Evolutionary conservation across 78 protist genomes (phyloP).

Genomic region (Trichosphaerium sp.): DNA sequence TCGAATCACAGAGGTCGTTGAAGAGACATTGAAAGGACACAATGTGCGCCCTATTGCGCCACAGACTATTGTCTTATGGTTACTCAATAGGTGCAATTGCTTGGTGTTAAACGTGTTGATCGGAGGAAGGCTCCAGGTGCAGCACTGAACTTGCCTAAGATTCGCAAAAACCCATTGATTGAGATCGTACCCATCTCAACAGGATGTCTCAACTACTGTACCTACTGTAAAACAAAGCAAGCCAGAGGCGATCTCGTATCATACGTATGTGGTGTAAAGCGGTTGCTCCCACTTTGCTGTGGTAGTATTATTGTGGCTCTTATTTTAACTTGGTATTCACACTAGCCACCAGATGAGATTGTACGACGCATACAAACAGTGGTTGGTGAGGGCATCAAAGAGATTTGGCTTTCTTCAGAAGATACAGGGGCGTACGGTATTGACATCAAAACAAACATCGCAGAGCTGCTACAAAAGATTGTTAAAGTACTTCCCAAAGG

Average conservation of each 20-base stretch:
- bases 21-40: slow-evolving; percentile 34
- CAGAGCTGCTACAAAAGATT: slow-evolving; percentile 9
- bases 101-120: too few species aligned
- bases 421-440: slow-evolving; percentile 63
- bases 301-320: neutral
- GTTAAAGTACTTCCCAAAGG: slow-evolving; percentile 29
- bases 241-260: slow-evolving; percentile 51
- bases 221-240: slow-evolving; percentile 68
- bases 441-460: slow-evolving; percentile 19
- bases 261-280: too few species aligned
- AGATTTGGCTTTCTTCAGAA: slow-evolving; percentile 60
- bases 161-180: slow-evolving; percentile 38
- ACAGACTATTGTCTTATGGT: too few species aligned
- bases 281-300: neutral
- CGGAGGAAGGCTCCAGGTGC: too few species aligned
- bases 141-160: slow-evolving; percentile 61
- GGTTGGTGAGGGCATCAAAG: slow-evolving; percentile 38
- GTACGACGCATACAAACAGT: slow-evolving; percentile 18
- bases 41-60: slow-evolving; percentile 25
- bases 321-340: neutral
- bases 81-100: too few species aligned
- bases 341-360: slow-evolving; percentile 15
- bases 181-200: slow-evolving; percentile 49
- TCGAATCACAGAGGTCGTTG: slow-evolving; percentile 50
- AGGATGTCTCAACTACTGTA: slow-evolving; percentile 63